phyloP scores from a whole-genome alignment of 2,329 filamentous ascomycete genomes.

The Fusarium duplospermum region DNA sequence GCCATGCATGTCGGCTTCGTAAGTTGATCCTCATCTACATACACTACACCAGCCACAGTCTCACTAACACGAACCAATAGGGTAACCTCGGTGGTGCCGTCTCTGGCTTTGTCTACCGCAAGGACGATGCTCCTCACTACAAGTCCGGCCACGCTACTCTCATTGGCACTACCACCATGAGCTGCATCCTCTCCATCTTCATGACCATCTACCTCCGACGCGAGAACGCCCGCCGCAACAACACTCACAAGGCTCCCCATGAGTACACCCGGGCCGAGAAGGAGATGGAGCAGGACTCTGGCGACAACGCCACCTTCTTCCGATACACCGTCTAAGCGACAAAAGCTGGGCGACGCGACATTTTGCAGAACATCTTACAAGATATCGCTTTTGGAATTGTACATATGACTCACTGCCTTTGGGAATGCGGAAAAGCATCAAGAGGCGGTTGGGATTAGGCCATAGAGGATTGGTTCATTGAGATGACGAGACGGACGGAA shows the following conservation, averaged over 20 bases:
- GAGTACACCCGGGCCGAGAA: conserved; percentile 67
- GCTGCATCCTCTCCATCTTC: conserved; percentile 60
- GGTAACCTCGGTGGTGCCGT: conserved; percentile 53
- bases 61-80: conserved; percentile 41
- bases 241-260: conserved; percentile 57
- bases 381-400: conserved; percentile 32
- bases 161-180: conserved; percentile 65
- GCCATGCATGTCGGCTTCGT: conserved; percentile 65
- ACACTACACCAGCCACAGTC: conserved; percentile 4
- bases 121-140: conserved; percentile 63
- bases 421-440: conserved; percentile 14
- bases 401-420: conserved; percentile 32
- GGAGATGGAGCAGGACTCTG: conserved; percentile 62
- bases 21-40: conserved; percentile 29
- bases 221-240: conserved; percentile 67
- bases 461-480: conserved; percentile 12
- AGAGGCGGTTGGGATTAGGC: conserved; percentile 13
- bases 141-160: conserved; percentile 70
- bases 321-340: conserved; percentile 61
- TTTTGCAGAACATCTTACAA: conserved; percentile 41
- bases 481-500: conserved; percentile 21
- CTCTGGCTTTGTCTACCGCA: conserved; percentile 50
- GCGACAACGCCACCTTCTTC: conserved; percentile 68
- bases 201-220: conserved; percentile 69
- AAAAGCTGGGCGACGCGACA: conserved; percentile 1